Evolutionary conservation across 140 eudicot genomes (phyloP).

Genomic region (Stevia rebaudiana): DNA sequence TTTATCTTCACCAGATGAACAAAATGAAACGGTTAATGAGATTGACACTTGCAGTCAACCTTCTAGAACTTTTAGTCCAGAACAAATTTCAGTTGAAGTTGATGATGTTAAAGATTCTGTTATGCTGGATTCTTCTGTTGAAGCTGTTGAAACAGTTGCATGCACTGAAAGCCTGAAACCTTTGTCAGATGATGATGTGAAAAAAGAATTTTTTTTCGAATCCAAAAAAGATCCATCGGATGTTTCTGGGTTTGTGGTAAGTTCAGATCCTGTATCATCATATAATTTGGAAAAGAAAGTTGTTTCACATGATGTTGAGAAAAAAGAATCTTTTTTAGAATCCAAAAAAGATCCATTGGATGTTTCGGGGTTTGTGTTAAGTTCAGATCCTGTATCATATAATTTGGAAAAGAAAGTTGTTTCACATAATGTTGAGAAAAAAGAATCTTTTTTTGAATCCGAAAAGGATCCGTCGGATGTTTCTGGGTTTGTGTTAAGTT

Average conservation of each 20-base stretch:
- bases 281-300: constrained; percentile 25
- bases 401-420: constrained; percentile 24
- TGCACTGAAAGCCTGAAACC: constrained; percentile 29
- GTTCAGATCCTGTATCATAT: constrained; percentile 28
- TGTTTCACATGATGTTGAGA: constrained; percentile 17
- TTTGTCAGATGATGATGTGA: constrained; percentile 19
- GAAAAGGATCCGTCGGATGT: constrained; percentile 30
- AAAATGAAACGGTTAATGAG: constrained; percentile 7
- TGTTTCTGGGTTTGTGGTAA: constrained; percentile 7
- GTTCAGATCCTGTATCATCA: constrained; percentile 30
- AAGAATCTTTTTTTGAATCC: constrained; percentile 7
- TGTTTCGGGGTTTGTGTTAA: constrained; percentile 6
- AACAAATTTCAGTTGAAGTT: constrained; percentile 23
- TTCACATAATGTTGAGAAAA: constrained; percentile 12
- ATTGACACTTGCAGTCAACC: constrained; percentile 14
- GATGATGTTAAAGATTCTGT: constrained; percentile 19
- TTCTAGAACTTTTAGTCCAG: constrained; percentile 18
- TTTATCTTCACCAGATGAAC: constrained; percentile 23
- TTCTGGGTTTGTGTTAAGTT: constrained; percentile 7
- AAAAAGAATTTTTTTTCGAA: constrained; percentile 10
- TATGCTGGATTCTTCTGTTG: constrained; percentile 12
- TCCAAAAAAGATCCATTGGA: constrained; percentile 26
- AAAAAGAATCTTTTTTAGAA: constrained; percentile 10
- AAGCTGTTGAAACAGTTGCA: constrained; percentile 14
- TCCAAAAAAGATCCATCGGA: constrained; percentile 26